Conservation (phyloP, 2,329 filamentous ascomycete genomes). For the Penicillium sp. region DNA sequence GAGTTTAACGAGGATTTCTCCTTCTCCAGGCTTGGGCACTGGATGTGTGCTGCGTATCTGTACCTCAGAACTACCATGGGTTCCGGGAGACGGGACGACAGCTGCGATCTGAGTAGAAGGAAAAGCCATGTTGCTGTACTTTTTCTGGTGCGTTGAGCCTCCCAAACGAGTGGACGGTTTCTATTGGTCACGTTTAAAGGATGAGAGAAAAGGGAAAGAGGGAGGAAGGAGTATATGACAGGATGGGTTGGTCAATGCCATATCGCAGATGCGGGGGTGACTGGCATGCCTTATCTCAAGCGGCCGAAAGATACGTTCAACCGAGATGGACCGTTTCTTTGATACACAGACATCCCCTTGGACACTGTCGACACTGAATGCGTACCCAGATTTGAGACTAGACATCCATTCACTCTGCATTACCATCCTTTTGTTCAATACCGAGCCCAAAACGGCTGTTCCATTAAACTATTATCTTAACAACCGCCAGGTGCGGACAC, state of each 20-base stretch:
- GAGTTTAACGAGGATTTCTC: constrained; percentile 48
- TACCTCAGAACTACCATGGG: constrained; percentile 20
- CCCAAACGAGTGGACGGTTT: too few species aligned
- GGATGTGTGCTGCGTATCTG: constrained; percentile 27
- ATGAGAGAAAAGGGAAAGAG: not conserved
- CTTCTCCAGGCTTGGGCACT: constrained; percentile 38
- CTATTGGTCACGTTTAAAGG: too few species aligned
- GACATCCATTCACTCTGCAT: too few species aligned
- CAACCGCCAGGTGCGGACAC: constrained; percentile 17
- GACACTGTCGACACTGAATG: too few species aligned
- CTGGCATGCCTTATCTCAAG: constrained; percentile 20
- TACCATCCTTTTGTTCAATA: not conserved
- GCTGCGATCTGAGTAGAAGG: constrained; percentile 32
- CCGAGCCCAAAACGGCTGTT: constrained; percentile 14
- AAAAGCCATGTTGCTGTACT: constrained; percentile 13
- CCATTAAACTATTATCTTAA: constrained; percentile 37
- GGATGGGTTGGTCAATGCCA: not conserved
- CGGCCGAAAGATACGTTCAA: constrained; percentile 7
- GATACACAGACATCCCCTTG: too few species aligned
- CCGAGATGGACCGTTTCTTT: too few species aligned
- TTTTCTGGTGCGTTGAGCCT: not conserved
- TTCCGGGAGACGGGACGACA: constrained; percentile 27
- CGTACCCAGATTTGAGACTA: too few species aligned
- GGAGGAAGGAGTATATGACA: not conserved
- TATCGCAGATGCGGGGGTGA: constrained; percentile 18